Evolutionary conservation across 2,329 filamentous ascomycete genomes (phyloP), one percentile per base, ranked within the genome.

Genomic region (Aspergillus arachidicola): DNA sequence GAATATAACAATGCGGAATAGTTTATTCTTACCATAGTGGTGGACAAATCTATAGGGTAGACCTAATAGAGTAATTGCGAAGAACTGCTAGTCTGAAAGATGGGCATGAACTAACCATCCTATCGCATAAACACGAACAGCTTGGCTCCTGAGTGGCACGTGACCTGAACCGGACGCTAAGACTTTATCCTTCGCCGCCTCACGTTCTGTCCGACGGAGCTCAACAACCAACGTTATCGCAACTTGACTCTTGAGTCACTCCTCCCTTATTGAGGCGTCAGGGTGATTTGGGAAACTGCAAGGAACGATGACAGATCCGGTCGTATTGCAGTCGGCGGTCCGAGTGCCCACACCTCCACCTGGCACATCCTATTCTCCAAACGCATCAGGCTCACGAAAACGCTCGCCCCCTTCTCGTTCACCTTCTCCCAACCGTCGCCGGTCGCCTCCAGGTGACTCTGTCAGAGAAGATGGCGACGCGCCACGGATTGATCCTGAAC

Each of bases 281-380:
- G 48, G 19, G 26, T 51, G 28, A 21, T 65, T 32, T 41, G 63
- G 41, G 58, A 46, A 55, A 60, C 60, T 57, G 45, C 58, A 51
- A 61, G 59, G 36, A 64, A 73, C 58, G 59, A 82, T 82, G 80
- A 77, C 78, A 57, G 80, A 82, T 63, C 71, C 79, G 58, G 76
- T 81, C 59, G 77, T 83, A 68, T 77, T 85, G 61, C 82, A 84
- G 66, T 85, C 84, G 36, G 86, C 86, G 55, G 85, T 88, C 66
- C 85, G 86, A 68, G 81, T 88, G 66, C 86, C 86, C 56, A 87
- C 86, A 43, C 85, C 85, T 60, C 82, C 81, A 28, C 82, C 81
- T 51, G 81, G 79, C 67, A 72, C 78, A 69, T 77, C 82, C 68
- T 77, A 83, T 76, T 79, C 81, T 67, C 78, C 82, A 64, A 78